Conservation (phyloP, 2,329 filamentous ascomycete genomes). For the Colletotrichum plurivorum region DNA sequence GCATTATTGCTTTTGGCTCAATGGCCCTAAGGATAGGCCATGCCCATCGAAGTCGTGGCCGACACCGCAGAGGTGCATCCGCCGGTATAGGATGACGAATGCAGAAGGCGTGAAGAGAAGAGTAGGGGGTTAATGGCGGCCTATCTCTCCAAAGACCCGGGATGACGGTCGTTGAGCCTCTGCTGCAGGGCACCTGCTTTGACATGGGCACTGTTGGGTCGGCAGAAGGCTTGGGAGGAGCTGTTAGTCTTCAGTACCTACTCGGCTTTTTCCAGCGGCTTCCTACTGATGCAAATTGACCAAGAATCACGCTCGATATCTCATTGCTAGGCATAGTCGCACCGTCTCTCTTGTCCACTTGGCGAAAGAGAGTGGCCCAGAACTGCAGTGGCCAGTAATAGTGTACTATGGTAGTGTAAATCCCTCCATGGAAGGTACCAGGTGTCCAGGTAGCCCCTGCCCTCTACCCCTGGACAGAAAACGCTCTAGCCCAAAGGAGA, state of each 20-base stretch:
- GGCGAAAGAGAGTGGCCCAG: conserved; percentile 2
- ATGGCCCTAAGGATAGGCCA: not conserved
- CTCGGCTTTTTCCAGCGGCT: not conserved
- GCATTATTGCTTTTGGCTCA: not conserved
- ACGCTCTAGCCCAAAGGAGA: conserved; percentile 18
- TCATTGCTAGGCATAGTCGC: not conserved
- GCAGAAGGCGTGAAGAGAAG: too few species aligned
- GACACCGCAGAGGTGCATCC: not conserved
- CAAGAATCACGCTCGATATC: not conserved
- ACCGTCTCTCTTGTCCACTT: not conserved
- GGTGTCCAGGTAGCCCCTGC: conserved; percentile 7
- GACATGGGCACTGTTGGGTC: too few species aligned
- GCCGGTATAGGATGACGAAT: too few species aligned
- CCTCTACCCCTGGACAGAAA: not conserved
- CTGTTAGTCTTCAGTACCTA: not conserved
- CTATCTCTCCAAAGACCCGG: too few species aligned
- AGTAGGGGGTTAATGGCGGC: too few species aligned
- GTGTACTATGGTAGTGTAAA: not conserved
- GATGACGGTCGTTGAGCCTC: too few species aligned
- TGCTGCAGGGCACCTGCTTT: too few species aligned
- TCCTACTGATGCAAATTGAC: not conserved
- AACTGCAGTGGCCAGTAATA: not conserved
- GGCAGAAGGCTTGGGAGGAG: too few species aligned
- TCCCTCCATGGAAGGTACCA: not conserved
- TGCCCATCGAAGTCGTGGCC: not conserved